phyloP scores from a whole-genome alignment of 1,139 yeast genomes.

The Candida gigantensis region DNA sequence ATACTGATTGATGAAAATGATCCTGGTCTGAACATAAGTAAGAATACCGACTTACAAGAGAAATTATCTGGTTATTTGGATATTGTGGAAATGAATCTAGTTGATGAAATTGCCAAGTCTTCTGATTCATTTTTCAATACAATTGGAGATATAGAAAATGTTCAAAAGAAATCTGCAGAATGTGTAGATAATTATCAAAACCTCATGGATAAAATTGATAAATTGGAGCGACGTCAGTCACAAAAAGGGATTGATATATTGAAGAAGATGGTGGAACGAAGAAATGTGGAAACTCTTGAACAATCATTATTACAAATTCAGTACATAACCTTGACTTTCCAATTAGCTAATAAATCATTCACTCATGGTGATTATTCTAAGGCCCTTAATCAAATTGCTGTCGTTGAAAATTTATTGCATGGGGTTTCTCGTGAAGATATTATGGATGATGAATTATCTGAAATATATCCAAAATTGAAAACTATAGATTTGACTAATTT shows the following conservation, averaged over 20 bases:
- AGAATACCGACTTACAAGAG: conserved; percentile 70
- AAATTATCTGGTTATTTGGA: conserved; percentile 81
- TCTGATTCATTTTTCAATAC: conserved; percentile 85
- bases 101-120: conserved; percentile 80
- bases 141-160: conserved; percentile 69
- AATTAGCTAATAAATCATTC: conserved; percentile 53
- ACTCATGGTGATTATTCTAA: conserved; percentile 38
- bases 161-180: conserved; percentile 56
- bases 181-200: conserved; percentile 51
- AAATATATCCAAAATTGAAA: conserved; percentile 47
- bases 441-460: conserved; percentile 22
- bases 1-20: conserved; percentile 31
- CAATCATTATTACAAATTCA: conserved; percentile 66
- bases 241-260: conserved; percentile 55
- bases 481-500: conserved; percentile 53
- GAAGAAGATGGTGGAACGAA: conserved; percentile 52
- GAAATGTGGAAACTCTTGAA: conserved; percentile 64
- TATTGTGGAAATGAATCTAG: conserved; percentile 76
- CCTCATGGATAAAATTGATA: conserved; percentile 43
- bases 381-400: conserved; percentile 55
- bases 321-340: conserved; percentile 48
- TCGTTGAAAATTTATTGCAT: conserved; percentile 55
- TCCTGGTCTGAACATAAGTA: conserved; percentile 18
- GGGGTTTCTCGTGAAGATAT: conserved; percentile 44
- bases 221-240: conserved; percentile 52